phyloP scores from a whole-genome alignment of 2,329 filamentous ascomycete species.

The Fonsecaea multimorphosa region DNA sequence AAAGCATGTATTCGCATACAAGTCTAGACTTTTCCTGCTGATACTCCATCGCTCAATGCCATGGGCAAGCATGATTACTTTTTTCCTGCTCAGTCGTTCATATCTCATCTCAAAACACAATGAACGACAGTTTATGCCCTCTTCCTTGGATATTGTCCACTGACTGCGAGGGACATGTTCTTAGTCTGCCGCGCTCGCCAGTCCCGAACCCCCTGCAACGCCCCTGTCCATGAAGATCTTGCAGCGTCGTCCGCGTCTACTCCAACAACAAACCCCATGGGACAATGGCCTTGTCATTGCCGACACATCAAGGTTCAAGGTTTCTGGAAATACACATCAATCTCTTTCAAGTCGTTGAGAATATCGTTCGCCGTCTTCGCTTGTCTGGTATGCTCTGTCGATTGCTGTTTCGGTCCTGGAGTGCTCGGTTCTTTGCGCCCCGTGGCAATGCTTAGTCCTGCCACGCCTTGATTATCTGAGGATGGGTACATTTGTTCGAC shows the following conservation, averaged over 20 bases:
- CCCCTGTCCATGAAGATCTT: background rate
- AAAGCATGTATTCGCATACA: background rate
- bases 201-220: background rate
- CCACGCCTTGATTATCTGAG: background rate
- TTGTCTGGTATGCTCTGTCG: background rate
- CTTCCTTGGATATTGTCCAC: background rate
- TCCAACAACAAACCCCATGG: background rate
- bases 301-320: background rate
- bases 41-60: background rate
- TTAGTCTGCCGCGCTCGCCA: background rate
- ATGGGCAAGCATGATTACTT: background rate
- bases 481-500: background rate
- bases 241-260: background rate
- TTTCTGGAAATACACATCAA: conserved; percentile 12
- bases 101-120: background rate
- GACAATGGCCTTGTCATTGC: background rate
- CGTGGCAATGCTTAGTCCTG: no score
- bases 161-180: background rate
- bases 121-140: background rate
- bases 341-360: conserved; percentile 16
- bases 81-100: background rate
- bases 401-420: background rate
- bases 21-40: background rate
- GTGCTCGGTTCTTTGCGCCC: background rate
- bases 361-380: background rate